phyloP scores from a whole-genome alignment of 257 asterid species.

The Mitragyna speciosa region DNA sequence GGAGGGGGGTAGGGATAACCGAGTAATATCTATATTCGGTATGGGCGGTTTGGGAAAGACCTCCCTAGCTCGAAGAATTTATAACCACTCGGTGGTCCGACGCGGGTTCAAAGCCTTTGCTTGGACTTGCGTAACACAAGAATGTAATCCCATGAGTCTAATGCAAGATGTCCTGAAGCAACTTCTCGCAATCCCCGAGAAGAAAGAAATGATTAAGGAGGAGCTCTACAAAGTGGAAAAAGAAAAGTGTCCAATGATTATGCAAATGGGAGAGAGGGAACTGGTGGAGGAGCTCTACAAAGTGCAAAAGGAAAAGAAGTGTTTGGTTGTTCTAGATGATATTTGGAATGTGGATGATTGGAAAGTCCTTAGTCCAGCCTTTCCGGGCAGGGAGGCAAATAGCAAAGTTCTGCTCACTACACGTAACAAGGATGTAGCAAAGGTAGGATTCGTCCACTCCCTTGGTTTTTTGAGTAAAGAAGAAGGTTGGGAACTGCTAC shows the following conservation, averaged over 20 bases:
- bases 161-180: too few species aligned
- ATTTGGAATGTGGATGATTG: constrained; percentile 18
- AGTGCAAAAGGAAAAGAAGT: background rate
- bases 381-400: background rate
- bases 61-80: too few species aligned
- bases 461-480: background rate
- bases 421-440: background rate
- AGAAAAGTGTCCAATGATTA: too few species aligned
- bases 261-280: background rate
- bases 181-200: too few species aligned
- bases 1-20: too few species aligned
- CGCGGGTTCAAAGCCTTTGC: too few species aligned
- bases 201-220: too few species aligned
- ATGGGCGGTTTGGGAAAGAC: too few species aligned
- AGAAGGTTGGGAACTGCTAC: constrained; percentile 1
- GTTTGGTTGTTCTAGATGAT: constrained; percentile 6
- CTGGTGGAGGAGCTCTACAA: background rate
- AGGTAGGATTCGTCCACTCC: background rate
- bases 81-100: too few species aligned
- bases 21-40: too few species aligned
- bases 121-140: too few species aligned
- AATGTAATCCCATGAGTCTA: too few species aligned
- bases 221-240: background rate
- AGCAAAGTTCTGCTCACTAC: constrained; percentile 27
- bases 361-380: constrained; percentile 18